A percentile compares a stretch with the other conserved stretches of the same genome.
phyloP scores from a whole-genome alignment of 2,329 filamentous ascomycete genomes.

The Exophiala oligosperma region DNA sequence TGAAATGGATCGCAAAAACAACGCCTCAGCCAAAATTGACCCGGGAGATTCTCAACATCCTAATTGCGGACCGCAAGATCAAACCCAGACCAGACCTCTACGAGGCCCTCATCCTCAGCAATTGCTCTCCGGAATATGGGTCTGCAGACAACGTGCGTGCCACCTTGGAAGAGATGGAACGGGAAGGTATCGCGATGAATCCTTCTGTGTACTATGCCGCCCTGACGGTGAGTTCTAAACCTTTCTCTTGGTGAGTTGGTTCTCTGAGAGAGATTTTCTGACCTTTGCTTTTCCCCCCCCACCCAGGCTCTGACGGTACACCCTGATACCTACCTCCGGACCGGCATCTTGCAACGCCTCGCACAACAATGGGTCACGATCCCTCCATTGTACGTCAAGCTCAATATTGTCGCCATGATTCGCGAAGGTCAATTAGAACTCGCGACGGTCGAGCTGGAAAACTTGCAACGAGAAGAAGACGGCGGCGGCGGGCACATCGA shows the following conservation, averaged over 20 bases:
- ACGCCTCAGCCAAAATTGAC: conserved; percentile 13
- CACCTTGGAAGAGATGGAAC: conserved; percentile 73
- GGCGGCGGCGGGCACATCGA: conserved; percentile 52
- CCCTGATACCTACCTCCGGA: conserved; percentile 77
- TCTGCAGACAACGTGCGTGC: conserved; percentile 63
- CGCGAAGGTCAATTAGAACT: conserved; percentile 82
- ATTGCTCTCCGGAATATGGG: conserved; percentile 63
- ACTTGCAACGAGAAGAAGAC: conserved; percentile 56
- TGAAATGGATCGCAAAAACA: conserved; percentile 18
- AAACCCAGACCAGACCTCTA: conserved; percentile 54
- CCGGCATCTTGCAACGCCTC: conserved; percentile 65
- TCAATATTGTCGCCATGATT: conserved; percentile 71
- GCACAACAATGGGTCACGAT: conserved; percentile 69
- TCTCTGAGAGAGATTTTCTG: no score
- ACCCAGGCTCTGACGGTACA: conserved; percentile 71
- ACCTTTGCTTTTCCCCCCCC: no score
- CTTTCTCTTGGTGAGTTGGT: no score
- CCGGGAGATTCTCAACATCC: conserved; percentile 35
- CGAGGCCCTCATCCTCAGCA: conserved; percentile 71
- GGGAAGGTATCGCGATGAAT: conserved; percentile 62
- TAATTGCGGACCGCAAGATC: conserved; percentile 40
- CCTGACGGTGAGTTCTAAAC: conserved; percentile 56
- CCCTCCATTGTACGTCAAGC: conserved; percentile 62
- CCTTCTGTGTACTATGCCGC: conserved; percentile 69
- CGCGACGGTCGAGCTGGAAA: conserved; percentile 68